phyloP scores from a whole-genome alignment of 306 rosid species.

The Rosa multiflora region DNA sequence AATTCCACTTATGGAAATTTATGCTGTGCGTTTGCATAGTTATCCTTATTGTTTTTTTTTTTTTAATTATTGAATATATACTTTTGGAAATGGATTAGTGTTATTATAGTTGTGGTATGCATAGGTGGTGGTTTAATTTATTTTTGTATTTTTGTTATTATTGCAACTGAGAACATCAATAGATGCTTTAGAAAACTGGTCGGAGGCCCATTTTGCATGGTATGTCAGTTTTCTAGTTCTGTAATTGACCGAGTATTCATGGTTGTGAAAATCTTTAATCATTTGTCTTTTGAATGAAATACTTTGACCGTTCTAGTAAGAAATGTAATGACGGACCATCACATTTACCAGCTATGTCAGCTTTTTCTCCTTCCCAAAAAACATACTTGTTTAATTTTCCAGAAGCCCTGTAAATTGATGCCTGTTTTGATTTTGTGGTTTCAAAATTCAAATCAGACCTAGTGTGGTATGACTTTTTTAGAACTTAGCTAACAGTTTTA shows the following conservation, averaged over 20 bases:
- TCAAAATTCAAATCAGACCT: not conserved
- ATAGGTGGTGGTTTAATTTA: not conserved
- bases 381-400: not conserved
- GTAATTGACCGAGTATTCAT: not conserved
- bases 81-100: not conserved
- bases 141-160: not conserved
- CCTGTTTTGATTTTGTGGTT: not conserved
- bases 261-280: slow-evolving; percentile 4
- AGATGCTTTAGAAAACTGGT: not conserved
- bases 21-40: not conserved
- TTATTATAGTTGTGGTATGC: slow-evolving; percentile 5
- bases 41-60: not conserved
- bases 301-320: not conserved
- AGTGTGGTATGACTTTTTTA: not conserved
- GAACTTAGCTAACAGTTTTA: not conserved
- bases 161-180: not conserved
- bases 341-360: not conserved
- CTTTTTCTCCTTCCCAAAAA: not conserved
- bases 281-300: not conserved
- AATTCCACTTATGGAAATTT: not conserved
- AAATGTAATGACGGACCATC: not conserved
- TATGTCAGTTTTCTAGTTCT: not conserved
- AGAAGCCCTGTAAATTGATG: not conserved
- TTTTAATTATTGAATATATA: slow-evolving; percentile 3
- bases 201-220: not conserved